These are phyloP conservation scores for Forsythia viridissima DNA, from an alignment of 257 asterid genomes.

Conservation along the genomic window DNA sequence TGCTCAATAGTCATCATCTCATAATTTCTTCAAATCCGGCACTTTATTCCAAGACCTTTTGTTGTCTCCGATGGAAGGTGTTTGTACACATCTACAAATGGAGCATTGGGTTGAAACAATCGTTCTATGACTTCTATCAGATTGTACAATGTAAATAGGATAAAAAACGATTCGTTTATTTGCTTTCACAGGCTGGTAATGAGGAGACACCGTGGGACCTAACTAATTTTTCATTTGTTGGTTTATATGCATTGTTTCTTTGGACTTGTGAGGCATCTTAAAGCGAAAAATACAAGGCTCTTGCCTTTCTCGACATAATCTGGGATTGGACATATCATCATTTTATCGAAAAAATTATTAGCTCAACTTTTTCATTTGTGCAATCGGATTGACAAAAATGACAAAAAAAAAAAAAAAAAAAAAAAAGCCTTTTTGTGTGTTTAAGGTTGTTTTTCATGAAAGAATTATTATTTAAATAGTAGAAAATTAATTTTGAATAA, in stretches of 20 bases:
- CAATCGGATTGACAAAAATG: not conserved
- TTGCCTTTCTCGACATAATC: not conserved
- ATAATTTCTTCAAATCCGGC: not conserved
- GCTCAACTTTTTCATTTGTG: not conserved
- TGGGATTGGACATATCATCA: not conserved
- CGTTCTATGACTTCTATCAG: not conserved
- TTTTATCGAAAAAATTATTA: not conserved
- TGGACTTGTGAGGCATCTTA: not conserved
- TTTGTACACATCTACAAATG: not conserved
- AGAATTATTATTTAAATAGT: too few relatives aligned
- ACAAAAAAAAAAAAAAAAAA: too few relatives aligned
- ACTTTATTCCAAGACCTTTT: not conserved
- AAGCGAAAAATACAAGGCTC: not conserved
- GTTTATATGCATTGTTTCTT: not conserved
- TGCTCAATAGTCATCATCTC: constrained; percentile 29
- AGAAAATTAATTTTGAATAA: not conserved
- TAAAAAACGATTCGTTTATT: not conserved
- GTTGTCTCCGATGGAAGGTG: not conserved
- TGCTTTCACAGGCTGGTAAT: not conserved
- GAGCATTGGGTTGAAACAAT: not conserved
- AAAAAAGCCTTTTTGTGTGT: not conserved
- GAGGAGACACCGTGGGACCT: not conserved
- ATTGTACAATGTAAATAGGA: not conserved
- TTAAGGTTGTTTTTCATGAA: not conserved
- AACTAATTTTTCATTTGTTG: not conserved